These are phyloP conservation scores for Rhizopogon roseolus DNA, from an alignment of 768 basidiomycete genomes.

Conservation along the genomic window DNA sequence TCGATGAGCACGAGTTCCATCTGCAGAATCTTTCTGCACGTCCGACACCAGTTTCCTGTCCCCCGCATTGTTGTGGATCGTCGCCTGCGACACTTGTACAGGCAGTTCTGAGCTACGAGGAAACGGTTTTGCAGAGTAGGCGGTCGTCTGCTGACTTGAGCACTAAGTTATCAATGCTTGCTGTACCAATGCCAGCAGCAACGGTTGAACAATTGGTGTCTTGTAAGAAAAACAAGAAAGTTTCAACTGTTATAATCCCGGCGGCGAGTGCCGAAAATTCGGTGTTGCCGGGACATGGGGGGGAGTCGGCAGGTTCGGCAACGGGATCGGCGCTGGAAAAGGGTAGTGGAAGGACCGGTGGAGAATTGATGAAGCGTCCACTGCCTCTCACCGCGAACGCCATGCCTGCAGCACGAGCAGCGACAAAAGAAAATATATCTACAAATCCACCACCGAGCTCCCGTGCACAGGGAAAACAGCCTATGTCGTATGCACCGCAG, in stretches of 20 bases:
- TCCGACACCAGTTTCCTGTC: conserved; percentile 11
- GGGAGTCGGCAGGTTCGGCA: conserved; percentile 23
- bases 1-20: conserved; percentile 23
- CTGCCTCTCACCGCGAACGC: conserved; percentile 34
- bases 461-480: conserved; percentile 88
- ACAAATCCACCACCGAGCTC: conserved; percentile 59
- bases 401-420: conserved; percentile 38
- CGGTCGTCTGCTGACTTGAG: conserved; percentile 12
- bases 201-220: conserved; percentile 16
- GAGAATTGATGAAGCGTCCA: conserved; percentile 32
- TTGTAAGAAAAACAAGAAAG: conserved; percentile 42
- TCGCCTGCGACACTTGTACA: conserved; percentile 27
- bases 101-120: conserved; percentile 38
- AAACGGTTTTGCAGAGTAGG: conserved; percentile 18
- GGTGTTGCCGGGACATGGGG: conserved; percentile 6
- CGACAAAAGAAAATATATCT: conserved; percentile 32
- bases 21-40: conserved; percentile 19
- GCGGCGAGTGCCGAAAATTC: conserved; percentile 13
- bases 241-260: conserved; percentile 23
- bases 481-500: conserved; percentile 63
- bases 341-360: conserved; percentile 23
- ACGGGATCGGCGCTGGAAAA: conserved; percentile 29
- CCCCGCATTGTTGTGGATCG: conserved; percentile 10
- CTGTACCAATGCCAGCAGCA: conserved; percentile 6
- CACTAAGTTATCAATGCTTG: conserved; percentile 24